Conservation (phyloP, 164 flowering plant genomes). For the Sedum album region DNA sequence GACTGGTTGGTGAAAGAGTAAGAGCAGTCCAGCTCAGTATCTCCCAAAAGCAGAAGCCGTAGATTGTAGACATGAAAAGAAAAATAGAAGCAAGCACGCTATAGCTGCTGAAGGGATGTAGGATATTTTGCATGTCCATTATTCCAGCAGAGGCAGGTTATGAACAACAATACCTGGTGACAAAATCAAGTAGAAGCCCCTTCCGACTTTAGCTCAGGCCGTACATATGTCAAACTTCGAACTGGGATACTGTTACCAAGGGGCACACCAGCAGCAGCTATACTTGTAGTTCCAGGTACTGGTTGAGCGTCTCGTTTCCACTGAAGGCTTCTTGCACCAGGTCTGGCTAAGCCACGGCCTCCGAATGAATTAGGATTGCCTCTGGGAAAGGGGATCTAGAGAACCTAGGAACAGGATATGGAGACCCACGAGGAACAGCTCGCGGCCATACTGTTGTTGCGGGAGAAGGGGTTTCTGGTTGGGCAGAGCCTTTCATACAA, state of each 20-base stretch:
- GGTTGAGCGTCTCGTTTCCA: constrained; percentile 66
- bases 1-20: too few relatives aligned
- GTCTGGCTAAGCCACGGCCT: constrained; percentile 36
- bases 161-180: too few relatives aligned
- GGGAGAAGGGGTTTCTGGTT: constrained; percentile 28
- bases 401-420: constrained; percentile 43
- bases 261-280: constrained; percentile 19
- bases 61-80: not conserved
- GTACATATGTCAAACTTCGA: constrained; percentile 12
- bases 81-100: too few relatives aligned
- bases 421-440: constrained; percentile 32
- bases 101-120: not conserved
- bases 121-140: not conserved
- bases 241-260: not conserved
- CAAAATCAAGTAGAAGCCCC: constrained; percentile 4
- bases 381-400: constrained; percentile 48
- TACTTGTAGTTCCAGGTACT: constrained; percentile 10
- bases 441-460: constrained; percentile 49
- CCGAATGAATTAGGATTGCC: constrained; percentile 40
- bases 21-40: too few relatives aligned
- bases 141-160: too few relatives aligned
- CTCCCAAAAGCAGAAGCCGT: too few relatives aligned
- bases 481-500: constrained; percentile 44
- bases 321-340: constrained; percentile 73
- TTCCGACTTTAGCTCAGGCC: constrained; percentile 8